A percentile compares a stretch with the other conserved stretches of the same genome.
Evolutionary conservation across 352 stramenopile species (phyloP).

Genomic region (Phytophthora multivora): DNA sequence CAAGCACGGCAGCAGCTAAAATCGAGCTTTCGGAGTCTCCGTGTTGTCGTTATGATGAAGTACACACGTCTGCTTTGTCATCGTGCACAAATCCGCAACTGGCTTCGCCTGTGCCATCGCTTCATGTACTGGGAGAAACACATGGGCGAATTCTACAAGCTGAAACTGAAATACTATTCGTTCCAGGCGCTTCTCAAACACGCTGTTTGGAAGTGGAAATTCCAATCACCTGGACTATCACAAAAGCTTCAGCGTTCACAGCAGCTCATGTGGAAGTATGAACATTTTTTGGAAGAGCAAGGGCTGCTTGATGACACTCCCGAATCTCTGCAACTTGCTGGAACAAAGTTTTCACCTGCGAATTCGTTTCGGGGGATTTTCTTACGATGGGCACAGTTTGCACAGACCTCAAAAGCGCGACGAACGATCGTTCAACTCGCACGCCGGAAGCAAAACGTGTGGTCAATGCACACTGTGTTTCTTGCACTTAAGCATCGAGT

Average conservation of each 20-base stretch:
- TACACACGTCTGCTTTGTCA: slow-evolving; percentile 49
- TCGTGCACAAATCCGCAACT: slow-evolving; percentile 61
- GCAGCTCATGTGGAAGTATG: slow-evolving; percentile 46
- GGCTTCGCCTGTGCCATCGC: slow-evolving; percentile 58
- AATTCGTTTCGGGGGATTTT: slow-evolving; percentile 56
- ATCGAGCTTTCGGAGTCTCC: slow-evolving; percentile 62
- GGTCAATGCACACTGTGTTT: slow-evolving; percentile 46
- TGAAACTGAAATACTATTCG: slow-evolving; percentile 46
- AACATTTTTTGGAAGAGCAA: slow-evolving; percentile 37
- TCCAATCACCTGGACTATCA: slow-evolving; percentile 46
- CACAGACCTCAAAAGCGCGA: slow-evolving; percentile 42
- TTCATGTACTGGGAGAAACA: slow-evolving; percentile 59
- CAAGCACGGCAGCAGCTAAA: slow-evolving; percentile 44
- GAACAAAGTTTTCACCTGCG: slow-evolving; percentile 48
- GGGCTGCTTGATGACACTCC: slow-evolving; percentile 39
- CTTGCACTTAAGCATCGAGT: slow-evolving; percentile 43
- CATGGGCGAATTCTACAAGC: slow-evolving; percentile 41
- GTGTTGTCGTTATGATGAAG: slow-evolving; percentile 54
- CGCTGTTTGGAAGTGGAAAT: slow-evolving; percentile 57
- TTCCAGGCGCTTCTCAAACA: slow-evolving; percentile 55
- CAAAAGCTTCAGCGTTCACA: slow-evolving; percentile 40
- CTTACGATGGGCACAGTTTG: slow-evolving; percentile 63
- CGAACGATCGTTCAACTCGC: slow-evolving; percentile 26
- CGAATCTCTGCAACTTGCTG: slow-evolving; percentile 35
- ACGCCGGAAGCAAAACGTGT: slow-evolving; percentile 41